These are phyloP conservation scores for Seiridium unicorne DNA, from an alignment of 2,329 filamentous ascomycete genomes.

Conservation along the genomic window DNA sequence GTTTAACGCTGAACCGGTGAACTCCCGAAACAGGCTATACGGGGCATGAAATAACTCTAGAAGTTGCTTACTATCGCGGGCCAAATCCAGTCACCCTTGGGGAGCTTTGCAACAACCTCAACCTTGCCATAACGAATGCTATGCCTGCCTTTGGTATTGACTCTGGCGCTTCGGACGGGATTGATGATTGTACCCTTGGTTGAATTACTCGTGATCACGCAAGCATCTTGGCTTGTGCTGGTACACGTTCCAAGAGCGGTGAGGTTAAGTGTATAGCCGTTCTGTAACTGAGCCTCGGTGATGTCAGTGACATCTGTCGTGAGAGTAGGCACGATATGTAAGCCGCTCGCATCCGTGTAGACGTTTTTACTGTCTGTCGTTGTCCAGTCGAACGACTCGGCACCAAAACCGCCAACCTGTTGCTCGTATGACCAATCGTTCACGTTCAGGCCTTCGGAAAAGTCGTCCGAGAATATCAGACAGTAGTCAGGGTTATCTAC, in stretches of 20 bases:
- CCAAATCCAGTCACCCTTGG: constrained; percentile 55
- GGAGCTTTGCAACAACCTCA: constrained; percentile 52
- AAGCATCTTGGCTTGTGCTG: constrained; percentile 27
- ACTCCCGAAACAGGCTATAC: no score
- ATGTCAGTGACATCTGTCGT: constrained; percentile 39
- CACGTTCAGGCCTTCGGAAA: constrained; percentile 37
- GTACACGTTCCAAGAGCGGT: constrained; percentile 37
- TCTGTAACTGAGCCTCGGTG: constrained; percentile 33
- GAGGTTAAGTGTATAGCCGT: constrained; percentile 43
- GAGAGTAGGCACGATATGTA: constrained; percentile 55
- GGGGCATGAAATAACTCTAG: no score
- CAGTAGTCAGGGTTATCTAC: constrained; percentile 37
- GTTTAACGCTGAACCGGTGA: no score
- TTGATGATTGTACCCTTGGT: constrained; percentile 44
- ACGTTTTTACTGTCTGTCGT: constrained; percentile 45
- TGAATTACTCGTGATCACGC: constrained; percentile 39
- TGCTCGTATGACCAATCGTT: constrained; percentile 49
- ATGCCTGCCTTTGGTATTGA: constrained; percentile 45
- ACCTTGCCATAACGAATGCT: constrained; percentile 48
- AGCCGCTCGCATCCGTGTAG: constrained; percentile 44
- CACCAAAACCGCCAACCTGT: constrained; percentile 43
- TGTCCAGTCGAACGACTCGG: constrained; percentile 55
- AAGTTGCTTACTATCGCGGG: constrained; percentile 34
- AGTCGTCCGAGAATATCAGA: constrained; percentile 48
- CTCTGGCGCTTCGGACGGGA: constrained; percentile 46